These are phyloP conservation scores for Phytopythium helicoides DNA, from an alignment of 352 stramenopile species.

Conservation along the genomic window DNA sequence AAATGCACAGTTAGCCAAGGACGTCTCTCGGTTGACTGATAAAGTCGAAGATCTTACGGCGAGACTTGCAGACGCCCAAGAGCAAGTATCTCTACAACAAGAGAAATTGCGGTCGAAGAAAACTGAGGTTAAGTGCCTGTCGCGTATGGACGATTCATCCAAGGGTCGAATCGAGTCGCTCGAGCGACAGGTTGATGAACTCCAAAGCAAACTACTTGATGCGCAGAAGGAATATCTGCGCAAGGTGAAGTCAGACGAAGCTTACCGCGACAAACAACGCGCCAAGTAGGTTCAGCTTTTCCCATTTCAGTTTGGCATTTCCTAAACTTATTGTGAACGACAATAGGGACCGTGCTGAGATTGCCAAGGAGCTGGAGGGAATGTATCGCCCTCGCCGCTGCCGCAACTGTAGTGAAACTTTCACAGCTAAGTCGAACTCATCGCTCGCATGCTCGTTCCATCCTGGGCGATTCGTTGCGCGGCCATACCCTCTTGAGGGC, in stretches of 20 bases:
- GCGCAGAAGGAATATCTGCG: slow-evolving; percentile 78
- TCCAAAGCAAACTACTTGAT: slow-evolving; percentile 75
- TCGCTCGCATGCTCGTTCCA: slow-evolving; percentile 80
- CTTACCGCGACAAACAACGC: slow-evolving; percentile 63
- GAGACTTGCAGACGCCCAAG: slow-evolving; percentile 42
- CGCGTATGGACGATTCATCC: slow-evolving; percentile 71
- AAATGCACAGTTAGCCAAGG: slow-evolving; percentile 62
- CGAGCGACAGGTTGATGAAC: slow-evolving; percentile 59
- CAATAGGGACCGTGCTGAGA: slow-evolving; percentile 53
- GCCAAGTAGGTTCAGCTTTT: slow-evolving; percentile 21
- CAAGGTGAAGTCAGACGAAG: slow-evolving; percentile 77
- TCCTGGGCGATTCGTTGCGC: slow-evolving; percentile 66
- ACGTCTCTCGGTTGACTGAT: slow-evolving; percentile 46
- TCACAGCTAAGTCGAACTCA: slow-evolving; percentile 80
- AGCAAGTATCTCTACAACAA: slow-evolving; percentile 61
- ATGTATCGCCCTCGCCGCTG: slow-evolving; percentile 73
- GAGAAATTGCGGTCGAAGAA: slow-evolving; percentile 71
- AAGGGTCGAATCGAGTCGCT: slow-evolving; percentile 80
- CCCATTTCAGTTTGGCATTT: background rate
- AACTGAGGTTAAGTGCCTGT: slow-evolving; percentile 74
- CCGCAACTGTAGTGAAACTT: slow-evolving; percentile 82
- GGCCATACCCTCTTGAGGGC: slow-evolving; percentile 76
- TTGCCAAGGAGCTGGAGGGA: slow-evolving; percentile 69
- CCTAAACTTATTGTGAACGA: background rate
- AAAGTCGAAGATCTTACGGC: slow-evolving; percentile 48